Base-by-base conservation (phyloP, 257 asterid species). In the Echium plantagineum region DNA sequence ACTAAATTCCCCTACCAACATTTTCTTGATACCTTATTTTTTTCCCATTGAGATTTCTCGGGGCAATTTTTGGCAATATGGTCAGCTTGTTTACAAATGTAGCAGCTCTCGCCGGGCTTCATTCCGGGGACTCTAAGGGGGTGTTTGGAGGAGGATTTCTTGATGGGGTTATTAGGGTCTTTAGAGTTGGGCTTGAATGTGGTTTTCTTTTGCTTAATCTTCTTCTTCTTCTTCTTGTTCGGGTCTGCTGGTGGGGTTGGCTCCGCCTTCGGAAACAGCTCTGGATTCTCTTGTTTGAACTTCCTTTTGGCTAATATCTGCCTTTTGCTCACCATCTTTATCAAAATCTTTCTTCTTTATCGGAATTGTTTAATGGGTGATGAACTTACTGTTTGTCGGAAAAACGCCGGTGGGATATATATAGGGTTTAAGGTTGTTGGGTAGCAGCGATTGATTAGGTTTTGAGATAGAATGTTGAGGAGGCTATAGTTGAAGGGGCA, bases 91-190 rank as follows among this genome's bases (percentile, higher is more conserved):
- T 65, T 88, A 78, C 98, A 91, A 15, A 91, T 91, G 30, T 59
- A 88, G 72, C 98, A 91, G 76, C 94, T 91, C 66, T 88, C 96
- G n/a, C 98, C 98, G 42, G 98, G 96, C 80, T 79, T 85, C 96
- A 88, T 81, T 13, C 98, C 97, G 35, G 94, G 80, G 4, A 91
- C 79, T 68, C 98, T 76, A 48, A 91, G 86, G 20, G 90, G 94
- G 58, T 84, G 96, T 30, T 81, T 82, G 8, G 30, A 73, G 76
- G 15, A 61, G 0, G 79, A 70, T 61, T 71, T 83, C 66, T 35
- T 66, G 9, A 52, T 83, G 58, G 78, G 78, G 12, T 75, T 78
- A 63, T 63, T 66, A 9, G 80, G 77, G 28, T 75, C 81, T 2
- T 59, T 67, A 16, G 77, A 18, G 55, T 79, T 77, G 67, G 74